Evolutionary conservation across 768 basidiomycete genomes (phyloP).

Genomic region (Boletus huronensis): DNA sequence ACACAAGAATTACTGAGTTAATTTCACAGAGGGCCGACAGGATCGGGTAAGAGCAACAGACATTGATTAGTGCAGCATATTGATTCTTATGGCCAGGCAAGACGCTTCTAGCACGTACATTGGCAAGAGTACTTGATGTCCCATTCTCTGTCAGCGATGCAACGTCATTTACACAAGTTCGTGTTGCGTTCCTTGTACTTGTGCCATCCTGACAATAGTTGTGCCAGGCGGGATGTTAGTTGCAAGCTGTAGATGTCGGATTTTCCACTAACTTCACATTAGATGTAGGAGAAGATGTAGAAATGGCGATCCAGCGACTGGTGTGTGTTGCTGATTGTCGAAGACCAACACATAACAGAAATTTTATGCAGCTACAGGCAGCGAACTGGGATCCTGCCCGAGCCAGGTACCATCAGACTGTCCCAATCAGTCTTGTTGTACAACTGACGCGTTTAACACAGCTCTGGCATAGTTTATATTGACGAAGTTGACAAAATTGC

Average conservation of each 20-base stretch:
- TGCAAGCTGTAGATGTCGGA: background rate
- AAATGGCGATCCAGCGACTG: conserved; percentile 83
- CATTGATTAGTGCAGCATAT: background rate
- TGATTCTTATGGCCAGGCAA: conserved; percentile 53
- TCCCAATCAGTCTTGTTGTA: background rate
- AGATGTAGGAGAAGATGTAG: conserved; percentile 98
- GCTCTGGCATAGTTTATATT: conserved; percentile 92
- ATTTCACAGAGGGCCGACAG: conserved; percentile 68
- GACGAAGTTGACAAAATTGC: conserved; percentile 97
- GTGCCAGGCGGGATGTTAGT: conserved; percentile 67
- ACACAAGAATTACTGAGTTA: conserved; percentile 5
- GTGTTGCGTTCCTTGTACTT: conserved; percentile 12
- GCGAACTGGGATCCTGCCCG: conserved; percentile 85
- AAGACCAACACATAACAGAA: background rate
- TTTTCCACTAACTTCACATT: conserved; percentile 7
- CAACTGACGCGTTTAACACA: conserved; percentile 30
- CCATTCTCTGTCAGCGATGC: conserved; percentile 94
- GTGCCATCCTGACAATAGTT: conserved; percentile 10
- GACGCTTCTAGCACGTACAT: conserved; percentile 83
- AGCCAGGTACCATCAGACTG: conserved; percentile 57
- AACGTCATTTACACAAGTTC: conserved; percentile 87
- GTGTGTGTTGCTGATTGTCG: conserved; percentile 36
- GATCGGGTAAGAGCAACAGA: conserved; percentile 58
- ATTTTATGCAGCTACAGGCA: conserved; percentile 65
- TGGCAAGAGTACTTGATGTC: conserved; percentile 89